Conservation (phyloP, 2,329 filamentous ascomycete genomes). For the Diplocarpon mali region DNA sequence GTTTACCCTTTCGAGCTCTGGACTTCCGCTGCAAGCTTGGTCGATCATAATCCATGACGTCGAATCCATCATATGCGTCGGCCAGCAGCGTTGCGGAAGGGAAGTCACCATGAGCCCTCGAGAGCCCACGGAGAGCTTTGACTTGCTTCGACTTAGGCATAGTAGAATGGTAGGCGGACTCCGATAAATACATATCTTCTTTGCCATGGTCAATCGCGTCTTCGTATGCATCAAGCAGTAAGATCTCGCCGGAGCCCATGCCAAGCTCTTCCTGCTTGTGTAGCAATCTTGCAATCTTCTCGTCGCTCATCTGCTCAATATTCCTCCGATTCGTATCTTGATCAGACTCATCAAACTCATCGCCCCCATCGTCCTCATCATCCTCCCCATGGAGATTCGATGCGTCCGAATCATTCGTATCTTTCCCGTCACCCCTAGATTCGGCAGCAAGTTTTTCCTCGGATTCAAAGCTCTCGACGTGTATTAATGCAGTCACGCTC, state of each 20-base stretch:
- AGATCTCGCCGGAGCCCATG: constrained; percentile 44
- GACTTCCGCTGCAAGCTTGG: constrained; percentile 54
- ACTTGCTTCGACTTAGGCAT: constrained; percentile 7
- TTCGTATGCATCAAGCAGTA: constrained; percentile 41
- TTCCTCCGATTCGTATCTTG: constrained; percentile 25
- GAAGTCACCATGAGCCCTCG: constrained; percentile 31
- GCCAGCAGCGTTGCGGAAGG: constrained; percentile 44
- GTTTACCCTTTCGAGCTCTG: constrained; percentile 47
- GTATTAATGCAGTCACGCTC: constrained; percentile 21
- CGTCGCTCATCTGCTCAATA: constrained; percentile 44
- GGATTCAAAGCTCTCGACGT: constrained; percentile 28
- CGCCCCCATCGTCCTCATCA: constrained; percentile 28
- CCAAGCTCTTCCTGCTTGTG: constrained; percentile 54
- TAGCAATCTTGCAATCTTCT: constrained; percentile 48
- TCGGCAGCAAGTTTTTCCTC: constrained; percentile 25
- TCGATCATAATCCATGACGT: constrained; percentile 74
- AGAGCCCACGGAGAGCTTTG: constrained; percentile 17
- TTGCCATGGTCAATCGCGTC: constrained; percentile 25
- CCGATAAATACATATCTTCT: background rate
- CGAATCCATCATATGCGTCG: constrained; percentile 52
- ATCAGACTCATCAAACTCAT: no score
- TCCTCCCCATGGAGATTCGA: background rate
- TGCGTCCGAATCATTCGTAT: constrained; percentile 29
- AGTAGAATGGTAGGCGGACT: constrained; percentile 6
- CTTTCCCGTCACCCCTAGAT: constrained; percentile 16